Conservation (phyloP, 768 basidiomycete species). For the Pilatotrama ljubarskyi region DNA sequence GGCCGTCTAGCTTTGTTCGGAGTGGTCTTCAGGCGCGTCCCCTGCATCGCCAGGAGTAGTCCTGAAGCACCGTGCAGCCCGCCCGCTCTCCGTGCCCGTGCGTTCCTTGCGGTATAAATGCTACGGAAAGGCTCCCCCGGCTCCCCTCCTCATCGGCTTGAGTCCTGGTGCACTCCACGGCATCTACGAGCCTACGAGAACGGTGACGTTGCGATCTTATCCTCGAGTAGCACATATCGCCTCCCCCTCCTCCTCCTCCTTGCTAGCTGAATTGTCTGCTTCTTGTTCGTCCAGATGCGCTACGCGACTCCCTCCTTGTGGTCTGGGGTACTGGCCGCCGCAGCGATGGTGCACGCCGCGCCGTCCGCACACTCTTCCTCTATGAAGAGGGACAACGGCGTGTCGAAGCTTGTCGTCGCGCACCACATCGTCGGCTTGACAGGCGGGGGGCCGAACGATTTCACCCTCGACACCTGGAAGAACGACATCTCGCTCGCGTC, state of each 20-base stretch:
- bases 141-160: background rate
- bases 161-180: background rate
- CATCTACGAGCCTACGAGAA: background rate
- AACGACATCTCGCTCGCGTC: conserved; percentile 53
- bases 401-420: conserved; percentile 47
- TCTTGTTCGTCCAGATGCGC: background rate
- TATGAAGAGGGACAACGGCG: background rate
- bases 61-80: background rate
- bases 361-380: background rate
- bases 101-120: background rate
- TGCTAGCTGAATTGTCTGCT: background rate
- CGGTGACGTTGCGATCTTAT: background rate
- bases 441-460: conserved; percentile 41
- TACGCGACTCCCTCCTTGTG: background rate
- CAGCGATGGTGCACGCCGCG: background rate
- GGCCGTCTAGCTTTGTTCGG: too few relatives aligned
- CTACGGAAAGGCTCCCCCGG: background rate
- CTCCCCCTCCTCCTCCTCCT: background rate
- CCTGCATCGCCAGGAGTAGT: too few relatives aligned
- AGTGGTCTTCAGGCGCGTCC: too few relatives aligned
- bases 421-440: conserved; percentile 73
- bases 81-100: background rate
- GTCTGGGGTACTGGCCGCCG: conserved; percentile 3
- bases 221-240: background rate
- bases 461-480: conserved; percentile 56